Base-by-base conservation (phyloP, 2,329 filamentous ascomycete species). In the Fusarium haematococcum region DNA sequence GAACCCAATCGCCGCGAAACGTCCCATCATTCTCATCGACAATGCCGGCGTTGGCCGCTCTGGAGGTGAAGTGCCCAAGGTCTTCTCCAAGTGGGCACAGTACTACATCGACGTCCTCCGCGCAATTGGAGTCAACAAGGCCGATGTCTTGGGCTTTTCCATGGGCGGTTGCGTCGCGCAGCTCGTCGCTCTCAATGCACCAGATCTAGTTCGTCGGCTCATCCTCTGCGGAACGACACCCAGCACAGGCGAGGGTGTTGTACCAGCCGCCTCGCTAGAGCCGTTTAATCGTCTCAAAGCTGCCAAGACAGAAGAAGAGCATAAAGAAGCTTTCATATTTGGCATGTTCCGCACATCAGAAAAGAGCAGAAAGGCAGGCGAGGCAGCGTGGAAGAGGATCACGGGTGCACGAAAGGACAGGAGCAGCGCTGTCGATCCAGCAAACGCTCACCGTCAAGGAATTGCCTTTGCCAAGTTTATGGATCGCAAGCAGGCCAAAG, bases 101-200 rank as follows among this genome's bases (percentile, higher is more conserved):
- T 73, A 82, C 65, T 83, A 82, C 74, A 72, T 81, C 33, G 77
- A 82, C n/a, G 81, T 84, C 18, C 80, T 84, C 30, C 67, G 69
- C 33, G 81, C 79, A 4, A 83, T 85, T 69, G 83, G 83, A 7
- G 71, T 86, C n/a, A 35, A 65, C 0, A 75, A 84, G 59, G 79
- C 84, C 56, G 86, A 89, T 67, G 71, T 89, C 9, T 65, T 88
- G 45, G 87, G 87, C 2, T 89, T 86, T 77, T 87, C 85, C 11
- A 86, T 89, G 83, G 86, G 87, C 16, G 87, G 86, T 1, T 82
- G 80, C 35, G 83, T 83, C 6, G 86, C 84, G 8, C 87, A 88
- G 70, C 77, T 86, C 57, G 78, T 87, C 5, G 85, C 85, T 2
- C 79, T 88, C 20, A 79, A 83, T 30, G 80, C 78, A 2, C 81